Base-by-base conservation (phyloP, 371 early-diverging fungal genomes). In the Thermomucor indicae-seudaticae region DNA sequence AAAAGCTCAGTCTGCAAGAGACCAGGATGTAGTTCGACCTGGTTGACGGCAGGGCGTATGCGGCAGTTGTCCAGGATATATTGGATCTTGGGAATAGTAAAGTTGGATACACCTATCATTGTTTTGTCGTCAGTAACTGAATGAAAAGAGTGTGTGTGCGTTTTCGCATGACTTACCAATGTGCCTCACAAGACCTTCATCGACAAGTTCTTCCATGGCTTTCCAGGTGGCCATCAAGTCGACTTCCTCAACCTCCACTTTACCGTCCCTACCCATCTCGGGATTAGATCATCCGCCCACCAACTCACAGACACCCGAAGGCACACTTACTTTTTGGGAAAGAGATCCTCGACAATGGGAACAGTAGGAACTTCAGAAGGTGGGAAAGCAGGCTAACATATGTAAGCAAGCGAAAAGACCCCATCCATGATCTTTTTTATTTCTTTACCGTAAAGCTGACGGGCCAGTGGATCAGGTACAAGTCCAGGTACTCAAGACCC, bases 401-500 rank as follows among this genome's bases (percentile, higher is more conserved):
- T 20, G 40, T 11, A 29, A 2, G 46, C 22, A 31, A 32, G 19
- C 23, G 11, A 11, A 47, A 40, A 51, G 30, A 40, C 10, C 37
- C 14, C 14, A 10, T 32, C 32, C 32, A 14, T 32, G 5, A 37
- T 10, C 37, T 16, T 37, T 11, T 3, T 10, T 5, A 37, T 19
- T 37, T 16, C 49, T 58, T 59, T 65, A 65, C 69, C 20, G 31
- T 32, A 38, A 70, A 66, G 3, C 58, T 55, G 2, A 67, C 65
- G 2, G 67, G 68, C 85, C 85, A 92, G 59, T 92, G 92, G 47
- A 97, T 84, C 52, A 97, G 72, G 61, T 93, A 93, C 43, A 95
- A 62, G 60, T 98, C 98, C 34, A 97, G 64, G 57, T 96, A 96
- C 25, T 90, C 84, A 20, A 87, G 52, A 39, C 81, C 80, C 27